Evolutionary conservation across 2,329 filamentous ascomycete genomes (phyloP), one percentile per base, ranked within the genome.

Genomic region (Hymenoscyphus albidus): DNA sequence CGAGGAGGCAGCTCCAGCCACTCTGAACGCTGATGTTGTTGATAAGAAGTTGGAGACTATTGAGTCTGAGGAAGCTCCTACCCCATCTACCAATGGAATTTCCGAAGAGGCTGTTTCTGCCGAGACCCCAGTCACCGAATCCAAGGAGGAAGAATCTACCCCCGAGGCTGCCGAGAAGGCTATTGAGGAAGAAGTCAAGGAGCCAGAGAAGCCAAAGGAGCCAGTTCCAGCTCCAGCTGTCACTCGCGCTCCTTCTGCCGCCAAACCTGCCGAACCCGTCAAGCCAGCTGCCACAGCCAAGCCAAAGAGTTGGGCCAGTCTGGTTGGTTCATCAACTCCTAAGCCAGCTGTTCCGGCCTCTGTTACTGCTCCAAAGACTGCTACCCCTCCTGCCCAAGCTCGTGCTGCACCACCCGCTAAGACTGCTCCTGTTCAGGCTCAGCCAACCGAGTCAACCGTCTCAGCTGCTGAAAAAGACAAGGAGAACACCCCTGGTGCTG

Each of bases 271-370:
- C 13, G 81, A 84, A 62, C 73, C 77, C 55, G 70, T 74, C 35
- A 81, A 85, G 31, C 84, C 86, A 61, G 83, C 86, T 57, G 82
- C 81, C 65, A 76, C 81, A 42, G 75, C 82, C 31, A 88, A 88
- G 80, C 86, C 87, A 54, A 85, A 90, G 80, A 88, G 86, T 35
- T 94, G 91, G 91, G 91, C 91, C 35, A 91, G 85, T 78, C 83
- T 87, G 62, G 82, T 83, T 39, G 79, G 73, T 27, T 64, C 72
- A 55, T 75, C 85, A 16, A 54, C 48, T 27, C 78, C 83, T 67
- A 88, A 89, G 80, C 81, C 85, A 62, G 83, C 82, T 57, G 80
- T 83, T 42, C 79, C 83, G 65, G 48, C 48, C 18, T 78, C 71
- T 60, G 67, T 72, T 58, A 67, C 70, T 9, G 67, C 70, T 7